Evolutionary conservation across 2,329 filamentous ascomycete species (phyloP), one percentile per base, ranked within the genome.

Genomic region (Penicillium sp.): DNA sequence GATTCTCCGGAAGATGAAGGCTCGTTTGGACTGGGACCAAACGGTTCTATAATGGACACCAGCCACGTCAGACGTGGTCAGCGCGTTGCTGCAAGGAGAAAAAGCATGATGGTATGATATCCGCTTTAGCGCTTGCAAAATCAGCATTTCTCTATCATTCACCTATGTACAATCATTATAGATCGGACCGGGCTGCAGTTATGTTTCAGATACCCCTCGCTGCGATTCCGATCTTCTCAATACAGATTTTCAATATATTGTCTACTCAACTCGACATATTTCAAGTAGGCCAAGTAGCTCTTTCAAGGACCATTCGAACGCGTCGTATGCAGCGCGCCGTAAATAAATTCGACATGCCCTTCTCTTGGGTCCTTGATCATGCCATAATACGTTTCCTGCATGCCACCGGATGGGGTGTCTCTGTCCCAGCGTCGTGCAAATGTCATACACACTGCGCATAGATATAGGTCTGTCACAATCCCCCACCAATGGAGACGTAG

Each of bases 91-190:
- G 64, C 69, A 30, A 67, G 74, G 50, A 68, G 74, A 58, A 71
- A 65, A 57, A 77, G 73, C 55, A 77, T 75, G 73, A 73, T 76
- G 69, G 57, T 75, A 44, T 76, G 47, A 65, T 30, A n/a, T 45
- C 10, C 16, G n/a, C 31, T 33, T 37, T 19, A 12, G 17, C 26
- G 16, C 19, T 38, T 49, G 9, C 43, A 28, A 25, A 38, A 28
- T 26, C 38, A 42, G 25, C 25, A 43, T 43, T 43, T 48, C 28
- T 51, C 30, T 43, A 51, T 28, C 22, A 37, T 55, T 56, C 30
- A 19, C 55, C 46, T 58, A 62, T 61, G 57, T 62, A 61, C 41
- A 48, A 52, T 46, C 25, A 48, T 62, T 60, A 51, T 60, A 51
- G 42, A 50, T 43, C 50, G 1, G 46, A 41, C 43, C 45, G 53